Conservation (phyloP, 495 filamentous ascomycete genomes). For the Melanomma pulvis-pyrius region DNA sequence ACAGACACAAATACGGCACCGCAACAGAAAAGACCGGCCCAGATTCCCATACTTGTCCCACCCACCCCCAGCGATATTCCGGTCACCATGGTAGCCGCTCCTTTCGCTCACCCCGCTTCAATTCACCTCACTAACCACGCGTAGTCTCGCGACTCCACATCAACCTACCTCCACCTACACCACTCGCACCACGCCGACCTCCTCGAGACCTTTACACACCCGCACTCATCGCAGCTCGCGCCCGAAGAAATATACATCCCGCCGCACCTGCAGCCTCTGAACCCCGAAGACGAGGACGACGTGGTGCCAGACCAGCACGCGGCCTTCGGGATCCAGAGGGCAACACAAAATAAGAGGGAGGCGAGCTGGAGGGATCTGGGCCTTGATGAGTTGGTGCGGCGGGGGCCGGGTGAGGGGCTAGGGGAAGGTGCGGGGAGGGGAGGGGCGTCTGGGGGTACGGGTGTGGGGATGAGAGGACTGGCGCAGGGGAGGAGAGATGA, state of each 20-base stretch:
- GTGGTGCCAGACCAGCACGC: constrained; percentile 96
- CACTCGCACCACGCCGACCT: constrained; percentile 79
- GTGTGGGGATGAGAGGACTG: neutral
- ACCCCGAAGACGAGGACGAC: constrained; percentile 97
- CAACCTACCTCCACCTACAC: constrained; percentile 87
- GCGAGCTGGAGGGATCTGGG: constrained; percentile 86
- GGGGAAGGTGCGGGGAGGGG: constrained; percentile 1
- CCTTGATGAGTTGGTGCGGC: constrained; percentile 67
- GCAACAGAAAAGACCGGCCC: too few species aligned
- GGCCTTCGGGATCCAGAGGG: constrained; percentile 90
- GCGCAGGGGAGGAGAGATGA: constrained; percentile 15
- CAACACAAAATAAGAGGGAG: constrained; percentile 68
- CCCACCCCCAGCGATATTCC: neutral
- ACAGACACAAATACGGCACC: neutral
- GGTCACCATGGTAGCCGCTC: neutral
- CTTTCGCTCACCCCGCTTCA: neutral
- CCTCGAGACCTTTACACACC: constrained; percentile 66
- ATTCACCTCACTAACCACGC: constrained; percentile 42
- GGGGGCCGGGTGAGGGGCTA: constrained; percentile 49
- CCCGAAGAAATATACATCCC: constrained; percentile 79
- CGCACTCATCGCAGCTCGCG: constrained; percentile 38
- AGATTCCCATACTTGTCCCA: too few species aligned
- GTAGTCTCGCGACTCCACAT: constrained; percentile 81
- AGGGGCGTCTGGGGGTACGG: constrained; percentile 4
- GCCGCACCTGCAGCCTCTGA: constrained; percentile 85